Evolutionary conservation across 2,329 filamentous ascomycete genomes (phyloP), one percentile per base, ranked within the genome.

Genomic region (Colletotrichum sp.): DNA sequence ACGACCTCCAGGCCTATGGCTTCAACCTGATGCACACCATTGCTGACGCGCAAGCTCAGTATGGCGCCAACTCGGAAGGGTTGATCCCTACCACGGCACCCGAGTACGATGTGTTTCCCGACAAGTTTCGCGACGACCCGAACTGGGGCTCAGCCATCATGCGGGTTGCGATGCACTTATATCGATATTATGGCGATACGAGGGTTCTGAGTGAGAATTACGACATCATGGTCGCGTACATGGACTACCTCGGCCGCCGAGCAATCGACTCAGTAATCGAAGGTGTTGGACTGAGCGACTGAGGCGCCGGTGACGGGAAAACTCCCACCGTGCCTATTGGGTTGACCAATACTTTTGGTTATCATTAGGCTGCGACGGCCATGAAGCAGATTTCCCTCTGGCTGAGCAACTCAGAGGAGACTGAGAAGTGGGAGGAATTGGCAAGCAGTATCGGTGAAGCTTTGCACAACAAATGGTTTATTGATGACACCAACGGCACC

Each of bases 61-160:
- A 44, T 5, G 39, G 39, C 19, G 28, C 13, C 6, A 65, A 77
- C 28, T 63, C 75, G 8, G 55, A 65, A 13, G 74, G 74, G 0
- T 44, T 77, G 15, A 78, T 78, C 30, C 77, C 77, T 1, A 72
- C 69, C 28, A 78, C 72, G 1, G 71, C 71, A 8, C 76, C 76
- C 12, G 76, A 77, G 48, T 77, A 73, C 67, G 66, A 70, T n/a
- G 65, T 30, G 16, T 60, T 71, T 6, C 72, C 70, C 34, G 69
- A 69, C 16, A 71, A 71, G 4, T 78, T 77, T 34, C 70, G 77
- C 2, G 72, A 75, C 39, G 77, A 78, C 52, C 77, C 77, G 3
- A 78, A 77, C 32, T 78, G 74, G 77, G 77, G 77, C 19, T 64
- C 60, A 9, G 77, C 77, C 19, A 69, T 77, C 9, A 55, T 78